These are phyloP conservation scores for Clathrospora elynae DNA, from an alignment of 2,329 filamentous ascomycete genomes.

Conservation along the genomic window DNA sequence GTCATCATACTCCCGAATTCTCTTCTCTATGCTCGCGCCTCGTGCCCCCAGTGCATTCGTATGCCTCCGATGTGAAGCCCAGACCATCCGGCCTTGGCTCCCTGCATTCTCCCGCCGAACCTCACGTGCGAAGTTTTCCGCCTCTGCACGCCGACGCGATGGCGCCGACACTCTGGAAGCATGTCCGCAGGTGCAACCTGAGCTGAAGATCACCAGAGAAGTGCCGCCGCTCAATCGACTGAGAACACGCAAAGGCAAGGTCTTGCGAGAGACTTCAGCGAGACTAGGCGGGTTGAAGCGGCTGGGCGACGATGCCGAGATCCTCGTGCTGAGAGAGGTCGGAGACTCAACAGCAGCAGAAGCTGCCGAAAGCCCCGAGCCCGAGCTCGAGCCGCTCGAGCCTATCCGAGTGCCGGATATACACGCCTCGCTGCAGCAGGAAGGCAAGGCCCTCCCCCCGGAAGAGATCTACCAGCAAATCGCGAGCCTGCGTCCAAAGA, in stretches of 20 bases:
- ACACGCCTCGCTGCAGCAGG: conserved; percentile 33
- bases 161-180: conserved; percentile 17
- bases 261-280: conserved; percentile 36
- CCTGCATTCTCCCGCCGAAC: conserved; percentile 19
- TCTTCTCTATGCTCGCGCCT: conserved; percentile 45
- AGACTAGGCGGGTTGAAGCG: conserved; percentile 36
- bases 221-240: conserved; percentile 26
- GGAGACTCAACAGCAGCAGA: conserved; percentile 7
- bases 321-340: conserved; percentile 43
- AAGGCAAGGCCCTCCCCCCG: conserved; percentile 27
- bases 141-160: conserved; percentile 32
- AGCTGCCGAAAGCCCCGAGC: conserved; percentile 5
- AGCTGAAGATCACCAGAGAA: conserved; percentile 16
- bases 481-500: conserved; percentile 37
- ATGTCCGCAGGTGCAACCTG: conserved; percentile 1
- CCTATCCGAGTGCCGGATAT: conserved; percentile 28
- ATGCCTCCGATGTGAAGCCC: conserved; percentile 49
- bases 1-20: conserved; percentile 4
- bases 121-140: conserved; percentile 36
- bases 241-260: conserved; percentile 30
- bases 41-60: conserved; percentile 45
- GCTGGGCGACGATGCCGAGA: conserved; percentile 44
- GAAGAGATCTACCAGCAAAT: conserved; percentile 41
- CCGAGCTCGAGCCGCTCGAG: conserved; percentile 13
- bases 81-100: conserved; percentile 29